Base-by-base conservation (phyloP, 352 stramenopile species). In the Lagenidium giganteum region DNA sequence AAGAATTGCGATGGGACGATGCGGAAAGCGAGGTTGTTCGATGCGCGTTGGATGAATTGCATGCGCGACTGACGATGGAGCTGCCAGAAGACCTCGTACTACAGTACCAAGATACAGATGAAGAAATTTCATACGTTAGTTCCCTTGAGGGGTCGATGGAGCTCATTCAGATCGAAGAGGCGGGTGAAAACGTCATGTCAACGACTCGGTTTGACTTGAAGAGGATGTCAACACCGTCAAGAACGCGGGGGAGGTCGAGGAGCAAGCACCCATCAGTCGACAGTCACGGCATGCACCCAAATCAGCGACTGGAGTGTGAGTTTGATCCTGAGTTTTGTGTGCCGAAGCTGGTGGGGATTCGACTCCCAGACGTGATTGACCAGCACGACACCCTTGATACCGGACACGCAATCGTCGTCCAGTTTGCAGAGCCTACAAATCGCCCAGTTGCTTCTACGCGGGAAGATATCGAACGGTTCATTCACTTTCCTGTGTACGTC, bases 371-470 rank as follows among this genome's bases (percentile, higher is more conserved):
- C 23, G 34, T 82, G 25, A 22, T 36, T 1, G 17, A 49, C 1
- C 18, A 41, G 1, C 39, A 51, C 6, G 39, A 43, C 8, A 57
- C 61, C 1, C 50, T 91, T 8, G 17, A 51, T 24, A 37, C 42
- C 18, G 72, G 67, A 26, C 64, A 88, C 42, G 49, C 54, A 7
- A 56, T 91, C 34, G 46, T 72, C 24, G 26, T 91, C 13, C 52
- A 75, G 39, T 91, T 88, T 38, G 44, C 64, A 2, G 52, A 67
- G 21, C 29, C 67, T 3, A 91, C 79, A 5, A 88, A 80, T 33
- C 50, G 47, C 8, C 75, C 76, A 17, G 33, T 34, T 16, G 61
- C 48, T 3, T 24, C 13, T 5, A 57, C 60, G 0, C 71, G 64
- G 13, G 22, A 60, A 5, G 51, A 64, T 3, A 65, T 91, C n/a